These are phyloP conservation scores for Suillus clintonianus DNA, from an alignment of 768 basidiomycete genomes.

Conservation along the genomic window DNA sequence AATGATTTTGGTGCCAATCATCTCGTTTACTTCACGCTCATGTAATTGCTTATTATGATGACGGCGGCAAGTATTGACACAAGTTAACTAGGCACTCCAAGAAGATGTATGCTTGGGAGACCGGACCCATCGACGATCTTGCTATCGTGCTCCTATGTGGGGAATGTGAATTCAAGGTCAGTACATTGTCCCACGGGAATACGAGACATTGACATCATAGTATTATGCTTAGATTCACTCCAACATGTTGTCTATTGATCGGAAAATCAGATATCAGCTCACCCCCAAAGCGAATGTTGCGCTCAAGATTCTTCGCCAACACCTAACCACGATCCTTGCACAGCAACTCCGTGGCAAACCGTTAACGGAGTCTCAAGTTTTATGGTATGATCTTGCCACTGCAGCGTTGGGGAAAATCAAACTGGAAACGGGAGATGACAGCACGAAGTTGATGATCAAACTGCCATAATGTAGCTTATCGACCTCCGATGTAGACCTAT, in stretches of 20 bases:
- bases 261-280: conserved; percentile 76
- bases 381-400: conserved; percentile 77
- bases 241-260: conserved; percentile 74
- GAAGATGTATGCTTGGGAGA: conserved; percentile 92
- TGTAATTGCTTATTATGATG: conserved; percentile 47
- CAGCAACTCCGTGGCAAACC: conserved; percentile 65
- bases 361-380: conserved; percentile 56
- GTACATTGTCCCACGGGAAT: conserved; percentile 12
- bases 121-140: conserved; percentile 83
- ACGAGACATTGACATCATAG: conserved; percentile 4
- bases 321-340: conserved; percentile 59
- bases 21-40: conserved; percentile 85
- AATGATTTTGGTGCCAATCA: conserved; percentile 74
- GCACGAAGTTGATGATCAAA: conserved; percentile 17
- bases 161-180: conserved; percentile 85
- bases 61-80: conserved; percentile 7
- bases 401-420: conserved; percentile 58
- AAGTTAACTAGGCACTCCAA: conserved; percentile 79
- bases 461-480: background rate
- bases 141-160: conserved; percentile 85
- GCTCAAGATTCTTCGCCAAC: conserved; percentile 74
- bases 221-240: conserved; percentile 59
- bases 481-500: background rate
- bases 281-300: conserved; percentile 75
- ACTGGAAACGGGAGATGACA: conserved; percentile 30